Conservation (phyloP, 495 filamentous ascomycete species). For the Aspergillus baeticus region DNA sequence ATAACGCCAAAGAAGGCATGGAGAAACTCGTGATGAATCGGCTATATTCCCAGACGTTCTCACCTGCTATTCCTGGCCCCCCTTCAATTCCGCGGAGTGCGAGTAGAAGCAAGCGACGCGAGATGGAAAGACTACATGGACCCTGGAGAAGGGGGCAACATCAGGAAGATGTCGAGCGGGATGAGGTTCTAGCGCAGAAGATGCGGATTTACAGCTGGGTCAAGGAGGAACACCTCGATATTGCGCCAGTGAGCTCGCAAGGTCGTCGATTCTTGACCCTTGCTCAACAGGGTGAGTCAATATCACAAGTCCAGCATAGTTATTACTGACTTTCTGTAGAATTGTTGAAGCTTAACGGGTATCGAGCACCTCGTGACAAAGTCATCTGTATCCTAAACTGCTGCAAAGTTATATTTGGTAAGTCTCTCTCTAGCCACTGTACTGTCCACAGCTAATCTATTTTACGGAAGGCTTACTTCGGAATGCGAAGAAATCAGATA, state of each 20-base stretch:
- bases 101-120: conserved; percentile 66
- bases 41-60: conserved; percentile 94
- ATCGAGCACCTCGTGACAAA: conserved; percentile 94
- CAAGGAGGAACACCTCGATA: conserved; percentile 90
- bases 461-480: conserved; percentile 69
- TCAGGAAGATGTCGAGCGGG: conserved; percentile 96
- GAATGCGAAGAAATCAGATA: conserved; percentile 82
- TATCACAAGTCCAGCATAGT: neutral
- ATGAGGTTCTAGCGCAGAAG: conserved; percentile 93
- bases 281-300: conserved; percentile 74
- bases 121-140: conserved; percentile 66
- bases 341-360: conserved; percentile 90
- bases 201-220: conserved; percentile 97
- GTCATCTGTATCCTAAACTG: conserved; percentile 98
- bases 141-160: conserved; percentile 90
- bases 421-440: conserved; percentile 13
- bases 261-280: conserved; percentile 84
- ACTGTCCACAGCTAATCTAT: neutral
- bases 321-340: conserved; percentile 54
- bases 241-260: conserved; percentile 77
- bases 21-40: conserved; percentile 99
- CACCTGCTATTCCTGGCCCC: conserved; percentile 82
- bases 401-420: conserved; percentile 99
- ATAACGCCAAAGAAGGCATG: conserved; percentile 98
- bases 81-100: conserved; percentile 63